phyloP scores from a whole-genome alignment of 2,329 filamentous ascomycete species.

The Cytospora mali region DNA sequence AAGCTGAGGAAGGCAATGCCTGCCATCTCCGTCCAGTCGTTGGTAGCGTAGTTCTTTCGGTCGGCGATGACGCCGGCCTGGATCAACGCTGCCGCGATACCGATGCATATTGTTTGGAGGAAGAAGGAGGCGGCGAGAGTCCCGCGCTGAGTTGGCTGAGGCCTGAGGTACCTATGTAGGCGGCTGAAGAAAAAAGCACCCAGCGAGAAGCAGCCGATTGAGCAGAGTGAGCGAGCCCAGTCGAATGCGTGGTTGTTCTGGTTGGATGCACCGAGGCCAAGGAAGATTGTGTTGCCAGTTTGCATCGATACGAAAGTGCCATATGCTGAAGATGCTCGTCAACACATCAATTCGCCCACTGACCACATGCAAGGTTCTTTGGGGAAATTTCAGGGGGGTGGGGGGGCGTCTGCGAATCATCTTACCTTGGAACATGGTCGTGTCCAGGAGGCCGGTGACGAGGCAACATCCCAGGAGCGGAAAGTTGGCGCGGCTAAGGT shows the following conservation, averaged over 20 bases:
- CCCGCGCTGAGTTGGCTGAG: slow-evolving; percentile 17
- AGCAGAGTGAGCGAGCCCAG: slow-evolving; percentile 47
- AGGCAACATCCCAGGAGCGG: slow-evolving; percentile 30
- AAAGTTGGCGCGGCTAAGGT: slow-evolving; percentile 24
- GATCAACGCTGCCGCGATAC: slow-evolving; percentile 21
- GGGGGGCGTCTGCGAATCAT: no score
- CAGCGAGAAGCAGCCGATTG: slow-evolving; percentile 45
- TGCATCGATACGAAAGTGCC: slow-evolving; percentile 48
- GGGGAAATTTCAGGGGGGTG: no score
- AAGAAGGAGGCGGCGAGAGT: slow-evolving; percentile 21
- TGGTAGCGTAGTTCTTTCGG: neutral
- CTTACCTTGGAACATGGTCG: slow-evolving; percentile 31
- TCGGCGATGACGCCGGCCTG: slow-evolving; percentile 19
- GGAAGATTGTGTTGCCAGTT: slow-evolving; percentile 46
- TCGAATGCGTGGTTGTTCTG: slow-evolving; percentile 44
- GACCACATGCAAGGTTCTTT: neutral
- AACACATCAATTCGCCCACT: no score
- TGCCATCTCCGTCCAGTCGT: slow-evolving; percentile 35
- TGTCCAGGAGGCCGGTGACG: slow-evolving; percentile 30
- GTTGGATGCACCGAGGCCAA: slow-evolving; percentile 44
- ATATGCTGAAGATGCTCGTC: slow-evolving; percentile 37
- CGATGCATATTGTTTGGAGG: slow-evolving; percentile 22
- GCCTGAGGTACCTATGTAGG: slow-evolving; percentile 33
- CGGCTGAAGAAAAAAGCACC: slow-evolving; percentile 45
- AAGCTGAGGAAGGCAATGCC: slow-evolving; percentile 49